Base-by-base conservation (phyloP, 371 early-diverging fungal genomes). In the Sporodiniella umbellata region DNA sequence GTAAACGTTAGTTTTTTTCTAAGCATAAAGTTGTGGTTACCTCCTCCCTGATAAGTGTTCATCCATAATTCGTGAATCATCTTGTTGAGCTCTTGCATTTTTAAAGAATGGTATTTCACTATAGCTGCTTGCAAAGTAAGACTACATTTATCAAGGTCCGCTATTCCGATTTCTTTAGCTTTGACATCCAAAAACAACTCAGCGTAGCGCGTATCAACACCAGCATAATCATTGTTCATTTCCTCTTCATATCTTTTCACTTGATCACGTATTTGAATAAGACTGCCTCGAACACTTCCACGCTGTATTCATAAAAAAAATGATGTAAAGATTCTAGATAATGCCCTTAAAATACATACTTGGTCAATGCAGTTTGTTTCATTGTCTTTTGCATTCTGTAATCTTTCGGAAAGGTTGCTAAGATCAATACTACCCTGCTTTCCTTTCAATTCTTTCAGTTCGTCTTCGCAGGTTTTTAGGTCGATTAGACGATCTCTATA, bases 41-140 rank as follows among this genome's bases (percentile, higher is more conserved):
- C 96, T 60, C 84, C 88, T 33, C 99, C 99, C 55, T 87, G 88
- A 72, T 99, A 99, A 0, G 99, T 99, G 42, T 89, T 89, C 7
- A 79, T 74, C 99, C 99, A 99, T 15, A 99, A 73, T 52, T 99
- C 97, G 25, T 89, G 86, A 52, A 99, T 97, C 30, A 90, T 89
- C 64, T 88, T 86, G 76, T 99, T 99, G 58, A 99, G 83, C 66
- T 99, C 98, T 43, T 90, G 88, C 92, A 99, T 99, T 64, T 99
- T 99, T 33, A 85, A 57, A 6, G 91, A 77, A 61, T 99, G 99
- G 68, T 88, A 99, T 40, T 88, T 83, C 82, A 97, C 88, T 51
- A 99, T 97, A 1, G 96, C 94, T 15, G 86, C 70, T 48, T 99
- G 95, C 4, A 99, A 66, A 1, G 91, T 94, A 59, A 85, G 87